Evolutionary conservation across 768 basidiomycete species (phyloP).

Genomic region (Hericium alpestre): DNA sequence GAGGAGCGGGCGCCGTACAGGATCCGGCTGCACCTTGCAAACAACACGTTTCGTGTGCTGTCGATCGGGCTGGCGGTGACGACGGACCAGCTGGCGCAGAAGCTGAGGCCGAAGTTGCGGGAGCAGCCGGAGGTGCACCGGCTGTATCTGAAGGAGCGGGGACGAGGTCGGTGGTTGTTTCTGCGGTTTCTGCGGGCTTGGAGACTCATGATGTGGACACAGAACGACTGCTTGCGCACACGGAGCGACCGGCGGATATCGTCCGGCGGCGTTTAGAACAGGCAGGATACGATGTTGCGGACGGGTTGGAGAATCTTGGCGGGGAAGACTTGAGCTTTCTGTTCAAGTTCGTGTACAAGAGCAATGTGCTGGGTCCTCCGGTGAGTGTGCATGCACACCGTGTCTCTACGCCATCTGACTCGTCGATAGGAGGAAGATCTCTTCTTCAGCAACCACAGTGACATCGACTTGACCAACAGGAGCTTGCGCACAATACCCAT

Average conservation of each 20-base stretch:
- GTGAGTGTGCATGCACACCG: constrained; percentile 29
- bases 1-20: constrained; percentile 25
- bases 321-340: constrained; percentile 76
- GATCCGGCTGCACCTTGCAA: constrained; percentile 70
- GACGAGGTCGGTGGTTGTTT: constrained; percentile 43
- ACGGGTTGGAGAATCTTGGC: constrained; percentile 68
- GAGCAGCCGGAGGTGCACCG: constrained; percentile 51
- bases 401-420: neutral
- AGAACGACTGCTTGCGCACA: constrained; percentile 78
- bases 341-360: constrained; percentile 84
- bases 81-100: constrained; percentile 53
- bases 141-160: constrained; percentile 66
- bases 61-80: constrained; percentile 53
- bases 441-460: constrained; percentile 58
- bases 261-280: constrained; percentile 76
- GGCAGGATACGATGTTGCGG: constrained; percentile 77
- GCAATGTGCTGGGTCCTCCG: constrained; percentile 51
- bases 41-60: constrained; percentile 63
- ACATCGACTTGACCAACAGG: constrained; percentile 71
- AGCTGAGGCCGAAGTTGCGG: constrained; percentile 45
- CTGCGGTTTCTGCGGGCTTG: neutral
- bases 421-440: constrained; percentile 59
- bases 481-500: constrained; percentile 85
- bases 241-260: constrained; percentile 78
- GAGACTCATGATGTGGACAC: neutral